Percentiles rank a stretch among this genome's conserved stretches.
phyloP scores from a whole-genome alignment of 805 yeast genomes.

The Lipomyces orientalis region DNA sequence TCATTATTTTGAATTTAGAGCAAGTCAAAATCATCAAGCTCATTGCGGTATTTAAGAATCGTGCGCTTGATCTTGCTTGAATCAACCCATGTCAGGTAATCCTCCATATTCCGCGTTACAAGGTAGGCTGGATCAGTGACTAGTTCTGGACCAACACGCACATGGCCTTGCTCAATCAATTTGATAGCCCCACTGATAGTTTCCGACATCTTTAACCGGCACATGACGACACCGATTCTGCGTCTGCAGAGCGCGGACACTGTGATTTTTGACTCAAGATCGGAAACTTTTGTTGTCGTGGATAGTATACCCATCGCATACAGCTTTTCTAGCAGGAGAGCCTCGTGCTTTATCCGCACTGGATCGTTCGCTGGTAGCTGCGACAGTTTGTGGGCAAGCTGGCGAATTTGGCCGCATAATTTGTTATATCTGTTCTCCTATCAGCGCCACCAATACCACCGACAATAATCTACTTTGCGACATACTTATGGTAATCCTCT shows the following conservation, averaged over 20 bases:
- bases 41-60: constrained; percentile 82
- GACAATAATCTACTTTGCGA: background rate
- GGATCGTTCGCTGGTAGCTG: constrained; percentile 87
- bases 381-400: constrained; percentile 83
- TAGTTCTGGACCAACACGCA: constrained; percentile 94
- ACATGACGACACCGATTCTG: constrained; percentile 93
- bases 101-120: constrained; percentile 92
- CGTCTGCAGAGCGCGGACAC: constrained; percentile 93
- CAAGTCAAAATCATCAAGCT: constrained; percentile 62
- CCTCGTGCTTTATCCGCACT: constrained; percentile 85
- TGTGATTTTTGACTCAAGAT: constrained; percentile 86
- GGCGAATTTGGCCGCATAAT: constrained; percentile 89
- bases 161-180: constrained; percentile 95
- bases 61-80: constrained; percentile 89
- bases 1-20: constrained; percentile 43
- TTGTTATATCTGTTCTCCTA: constrained; percentile 63
- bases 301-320: constrained; percentile 87
- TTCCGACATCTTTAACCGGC: constrained; percentile 91
- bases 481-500: constrained; percentile 83
- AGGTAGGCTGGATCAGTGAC: constrained; percentile 95
- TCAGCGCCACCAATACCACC: background rate
- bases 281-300: constrained; percentile 89
- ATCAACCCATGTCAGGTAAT: constrained; percentile 98
- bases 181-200: constrained; percentile 86
- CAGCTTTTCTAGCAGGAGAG: constrained; percentile 81